phyloP scores from a whole-genome alignment of 176 grass and related monocot species.

The Oryza coarctata region DNA sequence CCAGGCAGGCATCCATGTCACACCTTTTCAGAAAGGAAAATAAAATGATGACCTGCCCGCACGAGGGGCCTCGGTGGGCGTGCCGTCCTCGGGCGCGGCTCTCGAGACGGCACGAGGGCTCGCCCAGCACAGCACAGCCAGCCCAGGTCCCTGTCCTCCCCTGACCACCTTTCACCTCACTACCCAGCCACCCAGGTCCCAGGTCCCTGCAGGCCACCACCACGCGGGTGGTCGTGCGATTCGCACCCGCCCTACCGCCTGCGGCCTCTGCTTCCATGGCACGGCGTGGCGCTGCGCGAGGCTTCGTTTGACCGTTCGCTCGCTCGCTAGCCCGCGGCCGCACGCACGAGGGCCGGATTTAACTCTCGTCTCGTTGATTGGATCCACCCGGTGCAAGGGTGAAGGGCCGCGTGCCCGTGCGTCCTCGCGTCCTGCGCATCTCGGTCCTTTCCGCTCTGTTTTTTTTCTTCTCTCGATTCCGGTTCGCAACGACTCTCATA shows the following conservation, averaged over 20 bases:
- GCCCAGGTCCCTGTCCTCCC: neutral
- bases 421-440: neutral
- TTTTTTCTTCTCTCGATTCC: neutral
- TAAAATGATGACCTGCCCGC: neutral
- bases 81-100: neutral
- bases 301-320: neutral
- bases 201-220: neutral
- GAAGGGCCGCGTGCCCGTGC: neutral
- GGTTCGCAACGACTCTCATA: neutral
- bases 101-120: conserved; percentile 37
- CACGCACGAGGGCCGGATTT: conserved; percentile 54
- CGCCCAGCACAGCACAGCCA: neutral
- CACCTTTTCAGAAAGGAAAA: too few relatives aligned
- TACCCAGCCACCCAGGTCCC: neutral
- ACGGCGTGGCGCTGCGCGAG: too few relatives aligned
- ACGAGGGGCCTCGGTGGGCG: neutral
- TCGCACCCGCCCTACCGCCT: neutral
- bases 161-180: conserved; percentile 19
- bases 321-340: conserved; percentile 4
- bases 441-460: neutral
- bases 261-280: too few relatives aligned
- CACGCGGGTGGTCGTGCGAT: neutral
- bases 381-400: neutral
- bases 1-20: too few relatives aligned
- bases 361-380: neutral